Evolutionary conservation across 495 filamentous ascomycete species (phyloP).

Genomic region (Penicillium malachiteum): DNA sequence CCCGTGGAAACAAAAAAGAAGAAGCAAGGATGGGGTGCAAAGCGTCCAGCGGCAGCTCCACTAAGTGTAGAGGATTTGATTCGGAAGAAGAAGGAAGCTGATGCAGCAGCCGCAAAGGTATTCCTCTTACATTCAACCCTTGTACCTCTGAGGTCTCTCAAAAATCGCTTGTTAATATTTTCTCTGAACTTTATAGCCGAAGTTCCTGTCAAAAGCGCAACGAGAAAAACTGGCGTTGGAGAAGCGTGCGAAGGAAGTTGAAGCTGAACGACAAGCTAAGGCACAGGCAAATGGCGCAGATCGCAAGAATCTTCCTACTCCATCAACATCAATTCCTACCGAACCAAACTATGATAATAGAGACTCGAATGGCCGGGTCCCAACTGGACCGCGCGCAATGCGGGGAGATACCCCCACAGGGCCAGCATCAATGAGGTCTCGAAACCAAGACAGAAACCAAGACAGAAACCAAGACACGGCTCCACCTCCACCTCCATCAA

Average conservation of each 20-base stretch:
- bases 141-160: constrained; percentile 5
- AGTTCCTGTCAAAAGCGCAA: constrained; percentile 88
- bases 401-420: constrained; percentile 57
- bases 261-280: constrained; percentile 55
- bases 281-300: constrained; percentile 32
- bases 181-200: constrained; percentile 57
- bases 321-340: background rate
- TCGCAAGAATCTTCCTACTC: constrained; percentile 19
- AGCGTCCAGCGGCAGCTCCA: constrained; percentile 45
- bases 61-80: constrained; percentile 76
- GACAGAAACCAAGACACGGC: constrained; percentile 55
- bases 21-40: constrained; percentile 56
- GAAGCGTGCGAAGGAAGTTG: constrained; percentile 80
- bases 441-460: constrained; percentile 54
- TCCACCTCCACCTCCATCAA: constrained; percentile 43
- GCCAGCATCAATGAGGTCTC: constrained; percentile 53
- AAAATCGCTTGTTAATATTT: constrained; percentile 15
- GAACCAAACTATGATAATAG: constrained; percentile 10
- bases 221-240: constrained; percentile 84
- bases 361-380: constrained; percentile 38
- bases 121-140: constrained; percentile 11
- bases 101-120: constrained; percentile 75
- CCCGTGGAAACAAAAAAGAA: constrained; percentile 44
- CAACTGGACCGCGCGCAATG: constrained; percentile 80
- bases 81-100: constrained; percentile 73